phyloP scores from a whole-genome alignment of 2,329 filamentous ascomycete species.

The Thermothelomyces thermophilus region DNA sequence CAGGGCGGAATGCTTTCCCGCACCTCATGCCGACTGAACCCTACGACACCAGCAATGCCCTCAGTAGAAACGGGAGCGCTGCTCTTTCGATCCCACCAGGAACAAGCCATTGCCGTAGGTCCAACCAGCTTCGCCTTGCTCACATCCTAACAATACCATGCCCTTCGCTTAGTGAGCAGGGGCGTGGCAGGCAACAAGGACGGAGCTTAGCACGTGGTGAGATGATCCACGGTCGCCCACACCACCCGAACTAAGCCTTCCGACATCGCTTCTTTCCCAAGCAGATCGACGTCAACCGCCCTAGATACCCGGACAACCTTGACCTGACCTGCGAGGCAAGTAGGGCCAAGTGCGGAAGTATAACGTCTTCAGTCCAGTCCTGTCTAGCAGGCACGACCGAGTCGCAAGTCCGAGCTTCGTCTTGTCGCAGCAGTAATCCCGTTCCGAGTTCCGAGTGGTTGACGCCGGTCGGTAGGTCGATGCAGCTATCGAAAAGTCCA shows the following conservation, averaged over 20 bases:
- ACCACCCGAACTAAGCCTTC: neutral
- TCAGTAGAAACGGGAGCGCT: neutral
- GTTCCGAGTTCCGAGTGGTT: constrained; percentile 14
- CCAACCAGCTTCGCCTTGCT: constrained; percentile 3
- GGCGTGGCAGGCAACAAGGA: neutral
- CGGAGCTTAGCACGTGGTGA: constrained; percentile 15
- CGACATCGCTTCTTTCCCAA: neutral
- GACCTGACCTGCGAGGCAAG: constrained; percentile 26
- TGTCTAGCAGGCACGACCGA: constrained; percentile 14
- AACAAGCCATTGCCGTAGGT: constrained; percentile 2
- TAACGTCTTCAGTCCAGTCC: constrained; percentile 3
- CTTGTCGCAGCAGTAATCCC: constrained; percentile 27
- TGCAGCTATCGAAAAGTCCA: constrained; percentile 10
- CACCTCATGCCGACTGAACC: constrained; percentile 10
- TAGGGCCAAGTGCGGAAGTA: constrained; percentile 1
- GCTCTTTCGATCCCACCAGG: neutral
- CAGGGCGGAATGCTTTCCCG: constrained; percentile 14
- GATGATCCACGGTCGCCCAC: constrained; percentile 19
- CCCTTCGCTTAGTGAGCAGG: neutral
- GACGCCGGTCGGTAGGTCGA: constrained; percentile 19
- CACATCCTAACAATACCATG: neutral
- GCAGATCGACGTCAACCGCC: neutral
- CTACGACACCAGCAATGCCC: neutral
- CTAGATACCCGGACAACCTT: constrained; percentile 21
- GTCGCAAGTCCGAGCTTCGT: neutral